phyloP scores from a whole-genome alignment of 2,329 filamentous ascomycete genomes.

The Epichloe glyceriae region DNA sequence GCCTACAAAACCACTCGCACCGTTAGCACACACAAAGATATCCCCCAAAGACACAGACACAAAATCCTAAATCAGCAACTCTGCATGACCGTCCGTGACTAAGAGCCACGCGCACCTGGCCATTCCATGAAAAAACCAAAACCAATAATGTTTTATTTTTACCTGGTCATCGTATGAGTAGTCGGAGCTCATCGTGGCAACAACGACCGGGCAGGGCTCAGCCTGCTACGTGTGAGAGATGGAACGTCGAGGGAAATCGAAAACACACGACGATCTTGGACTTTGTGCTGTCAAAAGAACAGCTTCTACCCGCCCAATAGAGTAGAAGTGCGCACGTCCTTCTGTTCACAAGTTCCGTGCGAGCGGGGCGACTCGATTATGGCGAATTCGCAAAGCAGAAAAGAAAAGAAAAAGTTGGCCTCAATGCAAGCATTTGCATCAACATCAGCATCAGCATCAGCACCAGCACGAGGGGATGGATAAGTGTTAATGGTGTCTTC shows the following conservation, averaged over 20 bases:
- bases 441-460: too few relatives aligned
- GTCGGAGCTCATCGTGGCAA: conserved; percentile 68
- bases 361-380: background rate
- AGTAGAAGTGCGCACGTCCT: background rate
- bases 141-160: conserved; percentile 9
- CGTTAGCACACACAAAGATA: conserved; percentile 3
- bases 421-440: background rate
- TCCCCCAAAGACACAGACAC: background rate
- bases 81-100: background rate
- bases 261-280: conserved; percentile 1
- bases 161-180: conserved; percentile 97
- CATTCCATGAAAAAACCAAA: background rate
- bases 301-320: background rate
- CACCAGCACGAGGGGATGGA: background rate
- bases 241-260: background rate
- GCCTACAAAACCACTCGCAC: conserved; percentile 36
- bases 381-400: background rate
- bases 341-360: background rate
- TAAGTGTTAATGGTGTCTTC: conserved; percentile 1
- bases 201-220: conserved; percentile 20
- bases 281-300: background rate
- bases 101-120: background rate
- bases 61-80: background rate
- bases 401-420: background rate
- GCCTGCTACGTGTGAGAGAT: conserved; percentile 14